Conservation (phyloP, 441 rosid species). For the Eutrema salsugineum region DNA sequence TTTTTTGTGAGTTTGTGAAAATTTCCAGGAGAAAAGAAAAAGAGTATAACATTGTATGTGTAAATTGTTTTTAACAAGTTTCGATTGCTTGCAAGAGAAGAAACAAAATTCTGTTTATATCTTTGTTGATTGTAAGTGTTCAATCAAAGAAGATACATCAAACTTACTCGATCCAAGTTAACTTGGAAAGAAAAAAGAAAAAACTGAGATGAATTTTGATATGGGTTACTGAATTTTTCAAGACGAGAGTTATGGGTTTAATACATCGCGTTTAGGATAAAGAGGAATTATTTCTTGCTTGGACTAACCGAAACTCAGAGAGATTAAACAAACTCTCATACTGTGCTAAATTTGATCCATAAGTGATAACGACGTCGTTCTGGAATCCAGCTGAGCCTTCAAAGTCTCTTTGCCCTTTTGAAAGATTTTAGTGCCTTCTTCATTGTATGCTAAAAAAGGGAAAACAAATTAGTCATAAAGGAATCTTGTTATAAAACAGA, state of each 20-base stretch:
- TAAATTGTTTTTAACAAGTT: constrained; percentile 28
- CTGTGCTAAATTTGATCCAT: too few species aligned
- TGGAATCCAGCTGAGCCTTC: not conserved
- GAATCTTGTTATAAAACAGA: not conserved
- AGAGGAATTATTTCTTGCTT: not conserved
- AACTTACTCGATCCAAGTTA: not conserved
- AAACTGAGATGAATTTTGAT: not conserved
- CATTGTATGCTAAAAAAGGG: constrained; percentile 19
- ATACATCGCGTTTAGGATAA: not conserved
- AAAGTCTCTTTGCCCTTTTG: not conserved
- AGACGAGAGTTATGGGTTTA: not conserved
- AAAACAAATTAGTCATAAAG: not conserved
- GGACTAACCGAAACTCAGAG: not conserved
- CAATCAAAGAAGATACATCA: not conserved
- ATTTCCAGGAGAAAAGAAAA: not conserved
- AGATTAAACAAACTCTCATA: not conserved
- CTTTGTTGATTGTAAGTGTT: not conserved
- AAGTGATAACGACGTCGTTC: too few species aligned
- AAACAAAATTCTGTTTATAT: not conserved
- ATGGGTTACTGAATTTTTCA: not conserved
- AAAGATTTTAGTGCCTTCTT: not conserved
- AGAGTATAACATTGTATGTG: not conserved
- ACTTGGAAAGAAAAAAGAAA: too few species aligned
- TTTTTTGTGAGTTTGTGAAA: not conserved
- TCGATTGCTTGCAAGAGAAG: constrained; percentile 8